phyloP scores from a whole-genome alignment of 139 green algal species.

The Tetradesmus lagerheimii region DNA sequence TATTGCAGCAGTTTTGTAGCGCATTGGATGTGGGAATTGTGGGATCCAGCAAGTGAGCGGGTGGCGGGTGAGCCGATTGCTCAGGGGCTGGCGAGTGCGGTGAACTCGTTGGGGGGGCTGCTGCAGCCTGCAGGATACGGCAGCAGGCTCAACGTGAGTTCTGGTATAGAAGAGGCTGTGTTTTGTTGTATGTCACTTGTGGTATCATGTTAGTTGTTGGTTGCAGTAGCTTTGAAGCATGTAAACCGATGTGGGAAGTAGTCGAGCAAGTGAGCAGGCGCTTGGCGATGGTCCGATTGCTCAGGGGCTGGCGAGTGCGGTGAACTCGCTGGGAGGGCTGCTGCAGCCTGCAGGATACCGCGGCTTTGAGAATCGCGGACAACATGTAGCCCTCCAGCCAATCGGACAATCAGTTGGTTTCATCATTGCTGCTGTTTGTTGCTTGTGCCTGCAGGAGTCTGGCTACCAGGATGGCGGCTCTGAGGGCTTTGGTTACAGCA shows the following conservation, averaged over 20 bases:
- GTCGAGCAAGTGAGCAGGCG: too few relatives aligned
- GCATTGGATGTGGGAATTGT: neutral
- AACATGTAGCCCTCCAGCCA: too few relatives aligned
- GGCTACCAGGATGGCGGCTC: neutral
- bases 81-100: slow-evolving; percentile 30
- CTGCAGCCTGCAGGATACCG: slow-evolving; percentile 36
- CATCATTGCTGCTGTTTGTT: neutral
- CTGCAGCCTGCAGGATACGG: slow-evolving; percentile 37
- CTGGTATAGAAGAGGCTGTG: too few relatives aligned
- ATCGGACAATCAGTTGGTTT: neutral
- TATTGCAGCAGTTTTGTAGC: neutral
- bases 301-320: slow-evolving; percentile 30
- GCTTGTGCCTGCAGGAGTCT: slow-evolving; percentile 1
- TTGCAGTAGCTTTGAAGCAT: neutral
- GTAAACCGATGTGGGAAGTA: neutral
- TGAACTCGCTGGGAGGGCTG: slow-evolving; percentile 10
- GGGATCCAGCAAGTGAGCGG: too few relatives aligned
- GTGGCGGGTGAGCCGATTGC: too few relatives aligned
- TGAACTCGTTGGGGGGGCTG: slow-evolving; percentile 7
- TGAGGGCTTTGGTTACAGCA: slow-evolving; percentile 22
- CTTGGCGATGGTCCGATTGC: slow-evolving; percentile 42
- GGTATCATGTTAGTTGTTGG: too few relatives aligned
- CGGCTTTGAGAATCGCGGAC: too few relatives aligned
- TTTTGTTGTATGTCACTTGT: neutral
- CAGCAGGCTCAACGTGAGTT: slow-evolving; percentile 35